Base-by-base conservation (phyloP, 129 eudicot species). In the Flaveria brownii region DNA sequence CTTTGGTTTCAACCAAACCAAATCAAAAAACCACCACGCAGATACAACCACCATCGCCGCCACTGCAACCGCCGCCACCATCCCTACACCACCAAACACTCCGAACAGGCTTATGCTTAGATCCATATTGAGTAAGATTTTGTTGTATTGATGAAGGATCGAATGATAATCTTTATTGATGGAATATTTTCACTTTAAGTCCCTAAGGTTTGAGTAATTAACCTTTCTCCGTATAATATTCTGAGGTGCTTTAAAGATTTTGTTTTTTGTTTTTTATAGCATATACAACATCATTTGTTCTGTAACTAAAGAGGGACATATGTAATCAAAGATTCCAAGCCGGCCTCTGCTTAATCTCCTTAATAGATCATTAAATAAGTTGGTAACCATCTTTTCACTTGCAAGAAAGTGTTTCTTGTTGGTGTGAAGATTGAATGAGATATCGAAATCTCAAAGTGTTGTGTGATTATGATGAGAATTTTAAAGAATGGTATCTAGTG, bases 1-100 rank as follows among this genome's bases (percentile, higher is more conserved):
- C 39, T 26, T 78, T 55, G 81, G 81, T 49, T 33, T 69, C 70
- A 78, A 78, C 81, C 81, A 78, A 43, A 78, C 60, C 60, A 66
- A 42, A 57, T 78, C 8, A 50, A 68, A 56, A 36, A 70, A 25
- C 61, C 70, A 68, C 81, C 81, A 78, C 6, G 23, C 76, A 42
- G 41, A 59, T 5, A 28, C 22, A 15, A 43, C 4, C 5, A 16
- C 67, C 9, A 59, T 26, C 70, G 45, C 33, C 62, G 33, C n/a
- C 20, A n/a, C 2, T 12, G 12, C 23, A 22, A 2, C 69, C 10
- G 43, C 18, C 11, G 14, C 74, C 18, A 14, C 81, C 41, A 62
- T 6, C 52, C 63, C 52, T 30, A 64, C 43, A 61, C 55, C 66
- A 0, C 72, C 51, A 62, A 6, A 65, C 43, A 33, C 55, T 49